Base-by-base conservation (phyloP, 2,329 filamentous ascomycete genomes). In the Laburnicola sp. region DNA sequence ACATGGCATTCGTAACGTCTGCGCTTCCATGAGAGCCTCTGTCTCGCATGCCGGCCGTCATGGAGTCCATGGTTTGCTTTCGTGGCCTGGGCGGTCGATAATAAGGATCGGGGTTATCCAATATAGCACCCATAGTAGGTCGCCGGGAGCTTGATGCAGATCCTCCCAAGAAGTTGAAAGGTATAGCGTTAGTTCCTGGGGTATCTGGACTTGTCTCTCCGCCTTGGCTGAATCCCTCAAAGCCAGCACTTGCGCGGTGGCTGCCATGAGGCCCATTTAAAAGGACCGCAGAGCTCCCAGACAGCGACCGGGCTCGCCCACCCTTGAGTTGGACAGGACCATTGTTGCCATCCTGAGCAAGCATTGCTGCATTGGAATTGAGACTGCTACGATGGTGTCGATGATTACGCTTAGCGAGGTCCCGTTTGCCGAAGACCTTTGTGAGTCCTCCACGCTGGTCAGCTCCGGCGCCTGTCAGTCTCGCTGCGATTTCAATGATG, bases 361-460 rank as follows among this genome's bases (percentile, higher is more conserved):
- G 77, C 82, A 97, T 97, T 16, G 86, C 89, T 30, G 88, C 83
- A 57, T 86, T 91, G 3, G 91, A 96, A 46, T 89, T 81, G 71
- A 94, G 88, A 67, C 91, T 97, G 63, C 88, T 86, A 53, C 91
- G 84, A 6, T 87, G 87, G 23, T 82, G 79, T 11, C 82, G 83
- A 45, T 80, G 81, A 53, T 84, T 84, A 42, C 91, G 85, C 57
- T 88, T 85, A 9, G 89, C 89, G 35, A 97, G 78, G 71, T 97
- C 91, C 40, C 92, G 88, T 82, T 92, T 91, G 44, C 92, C 92
- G 68, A 97, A 95, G 54, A 83, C 82, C 75, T 92, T 96, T 60
- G 87, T 86, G 47, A 99, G 79, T 6, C 91, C 93, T 65, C 94
- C 93, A 69, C 90, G 80, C 44, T 75, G 69, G 60, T 93, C 88